phyloP scores from a whole-genome alignment of 257 asterid genomes.

The Anisodus acutangulus region DNA sequence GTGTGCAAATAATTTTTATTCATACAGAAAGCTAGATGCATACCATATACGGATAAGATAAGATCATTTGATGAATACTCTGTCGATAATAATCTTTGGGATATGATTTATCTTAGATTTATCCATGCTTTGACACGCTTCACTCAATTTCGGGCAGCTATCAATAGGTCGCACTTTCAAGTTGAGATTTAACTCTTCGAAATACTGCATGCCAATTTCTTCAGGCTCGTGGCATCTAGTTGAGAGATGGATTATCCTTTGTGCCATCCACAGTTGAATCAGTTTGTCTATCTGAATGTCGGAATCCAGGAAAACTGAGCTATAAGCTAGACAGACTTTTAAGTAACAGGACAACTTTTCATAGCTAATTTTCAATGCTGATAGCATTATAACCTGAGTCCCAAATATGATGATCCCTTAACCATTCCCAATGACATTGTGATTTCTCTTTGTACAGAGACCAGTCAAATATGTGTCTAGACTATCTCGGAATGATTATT shows the following conservation, averaged over 20 bases:
- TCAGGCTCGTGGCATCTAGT: background rate
- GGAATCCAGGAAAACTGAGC: slow-evolving; percentile 24
- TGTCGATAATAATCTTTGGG: background rate
- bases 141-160: background rate
- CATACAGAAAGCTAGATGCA: background rate
- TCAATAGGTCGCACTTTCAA: background rate
- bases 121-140: background rate
- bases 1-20: background rate
- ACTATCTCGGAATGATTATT: no score
- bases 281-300: background rate
- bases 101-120: background rate
- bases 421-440: background rate
- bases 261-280: slow-evolving; percentile 1
- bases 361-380: slow-evolving; percentile 13
- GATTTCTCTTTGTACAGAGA: background rate
- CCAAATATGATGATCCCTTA: slow-evolving; percentile 7
- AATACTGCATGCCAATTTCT: background rate
- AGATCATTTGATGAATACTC: background rate
- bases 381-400: background rate
- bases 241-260: no score
- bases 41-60: background rate
- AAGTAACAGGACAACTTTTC: background rate
- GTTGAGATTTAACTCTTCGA: background rate
- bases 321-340: slow-evolving; percentile 24
- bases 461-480: no score